Evolutionary conservation across 2,329 filamentous ascomycete species (phyloP), one percentile per base, ranked within the genome.

Genomic region (Parastagonospora avenae): DNA sequence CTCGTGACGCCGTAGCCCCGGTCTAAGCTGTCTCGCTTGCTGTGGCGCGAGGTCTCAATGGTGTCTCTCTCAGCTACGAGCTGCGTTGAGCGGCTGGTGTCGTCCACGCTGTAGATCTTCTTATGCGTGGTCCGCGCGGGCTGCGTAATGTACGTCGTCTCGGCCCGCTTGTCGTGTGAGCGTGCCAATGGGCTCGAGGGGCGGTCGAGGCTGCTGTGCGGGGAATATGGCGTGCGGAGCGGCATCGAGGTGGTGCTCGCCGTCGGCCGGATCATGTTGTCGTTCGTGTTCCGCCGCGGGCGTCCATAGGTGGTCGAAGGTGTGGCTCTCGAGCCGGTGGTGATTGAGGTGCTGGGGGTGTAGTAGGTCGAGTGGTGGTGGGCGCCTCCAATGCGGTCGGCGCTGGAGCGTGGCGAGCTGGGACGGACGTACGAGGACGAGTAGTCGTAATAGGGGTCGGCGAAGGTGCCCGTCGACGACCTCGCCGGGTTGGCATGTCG

Each of bases 41-140:
- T 63, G 47, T 65, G 64, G 29, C 67, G 63, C 9, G 62, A 54
- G 4, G 66, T 70, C 52, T 77, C 74, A 29, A 72, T 36, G 30
- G 24, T 29, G 5, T 76, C 71, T 36, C 68, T 66, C 43, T 74
- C 73, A n/a, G 71, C 67, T 15, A 72, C 66, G 30, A 73, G 62
- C 58, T 67, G 68, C 27, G 71, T 64, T 9, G 69, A 61, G 45
- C 74, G 71, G 52, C 72, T 71, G 50, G 71, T 70, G 46, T 79
- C 75, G 44, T 79, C 77, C 9, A 80, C 74, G 54, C 75, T 78
- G 64, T 80, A 80, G 19, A 80, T 68, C 59, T 78, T 79, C 63
- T 78, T 79, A 57, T 79, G 77, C 28, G 74, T 70, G 6, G 60
- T 56, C 29, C 67, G 64, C 19, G 67, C 55, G 7, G 60, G 52